A percentile compares a stretch with the other conserved stretches of the same genome.
Evolutionary conservation across 306 rosid genomes (phyloP).

Genomic region (Aeschynomene evenia): DNA sequence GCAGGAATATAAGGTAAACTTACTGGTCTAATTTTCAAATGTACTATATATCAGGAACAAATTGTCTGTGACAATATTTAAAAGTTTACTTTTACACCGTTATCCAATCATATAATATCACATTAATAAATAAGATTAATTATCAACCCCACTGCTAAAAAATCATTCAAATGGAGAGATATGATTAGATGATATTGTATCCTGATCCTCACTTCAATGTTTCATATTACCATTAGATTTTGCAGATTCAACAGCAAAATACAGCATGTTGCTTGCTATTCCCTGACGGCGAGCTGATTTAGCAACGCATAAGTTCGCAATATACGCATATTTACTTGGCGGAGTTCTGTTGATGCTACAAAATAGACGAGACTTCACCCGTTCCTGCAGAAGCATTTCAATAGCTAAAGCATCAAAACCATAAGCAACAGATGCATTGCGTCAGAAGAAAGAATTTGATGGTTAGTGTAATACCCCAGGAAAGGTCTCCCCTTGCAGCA

Average conservation of each 20-base stretch:
- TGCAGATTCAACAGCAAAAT: slow-evolving; percentile 73
- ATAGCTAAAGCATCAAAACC: slow-evolving; percentile 20
- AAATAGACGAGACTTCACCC: slow-evolving; percentile 57
- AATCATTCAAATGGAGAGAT: too few species aligned
- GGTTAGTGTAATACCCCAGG: slow-evolving; percentile 71
- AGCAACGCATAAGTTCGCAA: slow-evolving; percentile 78
- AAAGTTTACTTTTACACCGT: too few species aligned
- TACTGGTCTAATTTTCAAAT: background rate
- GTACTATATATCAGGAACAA: slow-evolving; percentile 1
- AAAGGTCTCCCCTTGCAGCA: slow-evolving; percentile 84
- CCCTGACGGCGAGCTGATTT: slow-evolving; percentile 81
- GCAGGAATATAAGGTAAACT: slow-evolving; percentile 21
- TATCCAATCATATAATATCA: too few species aligned
- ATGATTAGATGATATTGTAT: too few species aligned
- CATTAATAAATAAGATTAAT: too few species aligned
- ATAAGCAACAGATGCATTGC: background rate
- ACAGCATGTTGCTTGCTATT: slow-evolving; percentile 75
- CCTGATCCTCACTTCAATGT: slow-evolving; percentile 5
- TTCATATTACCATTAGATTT: slow-evolving; percentile 56
- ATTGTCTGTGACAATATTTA: too few species aligned
- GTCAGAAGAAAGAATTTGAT: slow-evolving; percentile 5
- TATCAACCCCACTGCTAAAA: too few species aligned
- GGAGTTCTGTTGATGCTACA: slow-evolving; percentile 51
- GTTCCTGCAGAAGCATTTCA: slow-evolving; percentile 53
- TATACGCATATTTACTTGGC: slow-evolving; percentile 65